phyloP scores from a whole-genome alignment of 768 basidiomycete genomes.

The Panaeolus cyanescens region DNA sequence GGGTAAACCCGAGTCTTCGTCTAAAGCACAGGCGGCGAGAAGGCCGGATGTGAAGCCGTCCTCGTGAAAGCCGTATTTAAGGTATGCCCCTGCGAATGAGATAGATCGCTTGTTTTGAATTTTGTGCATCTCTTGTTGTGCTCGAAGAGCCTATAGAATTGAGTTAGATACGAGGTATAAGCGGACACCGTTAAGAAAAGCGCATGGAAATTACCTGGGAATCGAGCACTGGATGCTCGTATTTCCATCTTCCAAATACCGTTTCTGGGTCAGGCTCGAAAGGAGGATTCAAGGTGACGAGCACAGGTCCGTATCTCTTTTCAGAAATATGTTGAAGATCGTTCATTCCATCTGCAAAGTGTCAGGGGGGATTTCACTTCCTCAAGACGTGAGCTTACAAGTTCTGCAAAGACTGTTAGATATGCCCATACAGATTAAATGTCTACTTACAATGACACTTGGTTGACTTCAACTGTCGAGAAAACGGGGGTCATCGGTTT shows the following conservation, averaged over 20 bases:
- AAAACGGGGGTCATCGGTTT: conserved; percentile 25
- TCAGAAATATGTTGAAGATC: conserved; percentile 68
- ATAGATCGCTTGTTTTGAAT: conserved; percentile 69
- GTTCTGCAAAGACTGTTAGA: conserved; percentile 32
- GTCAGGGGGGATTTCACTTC: neutral
- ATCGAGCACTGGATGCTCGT: conserved; percentile 73
- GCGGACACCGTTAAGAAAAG: neutral
- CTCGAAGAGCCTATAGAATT: conserved; percentile 46
- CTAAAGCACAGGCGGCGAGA: conserved; percentile 35
- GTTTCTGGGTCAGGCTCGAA: conserved; percentile 52
- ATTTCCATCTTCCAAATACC: conserved; percentile 53
- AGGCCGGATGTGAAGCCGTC: conserved; percentile 65
- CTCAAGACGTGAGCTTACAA: conserved; percentile 29
- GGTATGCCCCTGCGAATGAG: conserved; percentile 71
- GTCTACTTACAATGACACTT: conserved; percentile 58
- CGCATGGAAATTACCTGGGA: conserved; percentile 38
- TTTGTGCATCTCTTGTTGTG: conserved; percentile 50
- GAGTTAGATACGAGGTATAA: neutral
- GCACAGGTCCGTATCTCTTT: conserved; percentile 55
- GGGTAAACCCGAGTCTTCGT: conserved; percentile 16
- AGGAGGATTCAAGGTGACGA: conserved; percentile 76
- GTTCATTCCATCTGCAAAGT: conserved; percentile 68
- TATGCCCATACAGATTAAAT: neutral
- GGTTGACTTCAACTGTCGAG: conserved; percentile 50
- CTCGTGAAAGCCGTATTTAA: conserved; percentile 82